These are phyloP conservation scores for Penicillium italicum DNA, from an alignment of 2,329 filamentous ascomycete genomes.

Conservation along the genomic window DNA sequence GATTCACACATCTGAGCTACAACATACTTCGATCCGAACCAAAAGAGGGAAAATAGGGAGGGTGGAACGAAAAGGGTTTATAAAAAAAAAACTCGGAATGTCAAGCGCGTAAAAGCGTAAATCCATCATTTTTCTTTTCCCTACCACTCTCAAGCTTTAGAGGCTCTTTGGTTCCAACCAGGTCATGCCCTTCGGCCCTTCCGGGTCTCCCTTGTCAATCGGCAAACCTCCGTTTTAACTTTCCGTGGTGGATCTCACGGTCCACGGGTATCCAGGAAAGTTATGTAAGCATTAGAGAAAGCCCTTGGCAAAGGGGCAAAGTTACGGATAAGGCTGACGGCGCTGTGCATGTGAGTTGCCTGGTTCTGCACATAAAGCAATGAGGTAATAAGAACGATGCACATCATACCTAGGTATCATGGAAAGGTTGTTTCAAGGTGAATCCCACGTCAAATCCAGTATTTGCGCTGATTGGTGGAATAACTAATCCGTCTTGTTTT, in stretches of 20 bases:
- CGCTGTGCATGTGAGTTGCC: neutral
- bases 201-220: neutral
- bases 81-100: neutral
- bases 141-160: slow-evolving; percentile 1
- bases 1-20: neutral
- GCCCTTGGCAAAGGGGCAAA: neutral
- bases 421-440: neutral
- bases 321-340: neutral
- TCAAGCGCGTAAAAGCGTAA: neutral
- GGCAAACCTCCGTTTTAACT: neutral
- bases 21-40: neutral
- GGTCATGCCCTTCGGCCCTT: neutral
- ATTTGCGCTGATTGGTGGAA: neutral
- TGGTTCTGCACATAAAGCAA: neutral
- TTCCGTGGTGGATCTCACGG: neutral
- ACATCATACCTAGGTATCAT: neutral
- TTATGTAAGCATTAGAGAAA: neutral
- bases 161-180: slow-evolving; percentile 2
- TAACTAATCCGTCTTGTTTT: neutral
- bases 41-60: neutral
- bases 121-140: neutral
- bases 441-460: slow-evolving; percentile 8
- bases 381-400: neutral
- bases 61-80: neutral
- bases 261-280: neutral